A percentile compares a stretch with the other conserved stretches of the same genome.
phyloP scores from a whole-genome alignment of 2,329 filamentous ascomycete genomes.

The Fusarium buharicum region DNA sequence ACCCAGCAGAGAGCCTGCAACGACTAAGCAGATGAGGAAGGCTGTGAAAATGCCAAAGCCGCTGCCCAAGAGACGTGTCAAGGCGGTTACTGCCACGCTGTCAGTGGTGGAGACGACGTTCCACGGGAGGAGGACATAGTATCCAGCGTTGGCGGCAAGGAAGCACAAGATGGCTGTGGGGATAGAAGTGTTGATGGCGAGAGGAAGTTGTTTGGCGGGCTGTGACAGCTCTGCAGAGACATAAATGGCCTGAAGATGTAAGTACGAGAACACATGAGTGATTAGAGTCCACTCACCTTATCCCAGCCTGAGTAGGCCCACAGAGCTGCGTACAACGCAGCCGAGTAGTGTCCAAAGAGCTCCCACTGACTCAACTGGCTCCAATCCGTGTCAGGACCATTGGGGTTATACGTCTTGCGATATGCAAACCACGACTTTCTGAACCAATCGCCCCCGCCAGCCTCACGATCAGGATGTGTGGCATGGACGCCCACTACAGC shows the following conservation, averaged over 20 bases:
- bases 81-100: slow-evolving; percentile 71
- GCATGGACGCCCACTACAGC: slow-evolving; percentile 58
- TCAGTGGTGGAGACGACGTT: slow-evolving; percentile 66
- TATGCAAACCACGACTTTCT: slow-evolving; percentile 65
- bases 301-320: slow-evolving; percentile 77
- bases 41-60: slow-evolving; percentile 65
- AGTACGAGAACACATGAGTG: rapidly evolving
- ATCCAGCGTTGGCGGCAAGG: slow-evolving; percentile 68
- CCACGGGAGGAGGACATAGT: slow-evolving; percentile 72
- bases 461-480: slow-evolving; percentile 49
- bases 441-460: slow-evolving; percentile 63
- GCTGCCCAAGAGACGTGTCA: slow-evolving; percentile 64
- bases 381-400: slow-evolving; percentile 63
- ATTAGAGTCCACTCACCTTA: slow-evolving; percentile 57
- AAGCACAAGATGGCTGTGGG: slow-evolving; percentile 69
- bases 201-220: slow-evolving; percentile 65
- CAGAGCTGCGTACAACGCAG: slow-evolving; percentile 69
- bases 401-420: slow-evolving; percentile 60
- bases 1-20: slow-evolving; percentile 69
- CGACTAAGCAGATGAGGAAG: slow-evolving; percentile 67
- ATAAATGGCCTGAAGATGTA: slow-evolving; percentile 59
- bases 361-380: slow-evolving; percentile 63
- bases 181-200: slow-evolving; percentile 70
- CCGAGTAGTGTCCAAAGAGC: slow-evolving; percentile 67
- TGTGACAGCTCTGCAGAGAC: slow-evolving; percentile 63